These are phyloP conservation scores for Pseudozyma pruni DNA, from an alignment of 1,284 basidiomycete genomes.

Conservation along the genomic window DNA sequence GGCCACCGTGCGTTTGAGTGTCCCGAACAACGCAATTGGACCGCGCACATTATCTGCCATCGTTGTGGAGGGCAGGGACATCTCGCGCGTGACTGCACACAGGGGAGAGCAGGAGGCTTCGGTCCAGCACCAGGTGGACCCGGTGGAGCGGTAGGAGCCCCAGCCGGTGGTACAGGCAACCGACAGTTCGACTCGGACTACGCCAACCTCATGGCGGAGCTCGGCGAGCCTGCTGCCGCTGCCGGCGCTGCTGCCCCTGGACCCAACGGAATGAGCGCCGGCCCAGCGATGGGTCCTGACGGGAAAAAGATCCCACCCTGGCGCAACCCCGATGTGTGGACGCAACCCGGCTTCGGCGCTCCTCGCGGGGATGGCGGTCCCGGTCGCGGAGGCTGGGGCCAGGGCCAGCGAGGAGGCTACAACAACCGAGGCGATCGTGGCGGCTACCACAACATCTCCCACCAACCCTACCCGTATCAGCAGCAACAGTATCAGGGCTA, in stretches of 20 bases:
- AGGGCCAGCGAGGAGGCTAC: conserved; percentile 28
- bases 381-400: conserved; percentile 26
- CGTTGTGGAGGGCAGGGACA: conserved; percentile 66
- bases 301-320: conserved; percentile 67
- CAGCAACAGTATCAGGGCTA: conserved; percentile 12
- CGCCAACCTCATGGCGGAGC: conserved; percentile 94
- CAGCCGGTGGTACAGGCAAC: conserved; percentile 48
- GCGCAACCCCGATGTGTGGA: conserved; percentile 66
- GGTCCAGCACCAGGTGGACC: conserved; percentile 71
- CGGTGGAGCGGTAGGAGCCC: conserved; percentile 29
- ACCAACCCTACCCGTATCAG: not conserved
- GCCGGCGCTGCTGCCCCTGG: conserved; percentile 46
- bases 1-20: conserved; percentile 71
- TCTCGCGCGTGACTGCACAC: conserved; percentile 64
- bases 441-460: not conserved
- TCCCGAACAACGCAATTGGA: conserved; percentile 65
- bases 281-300: conserved; percentile 46
- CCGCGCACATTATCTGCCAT: conserved; percentile 65
- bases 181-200: conserved; percentile 91
- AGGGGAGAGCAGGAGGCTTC: conserved; percentile 73
- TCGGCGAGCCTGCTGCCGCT: conserved; percentile 80
- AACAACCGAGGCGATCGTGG: conserved; percentile 24
- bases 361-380: conserved; percentile 24
- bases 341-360: conserved; percentile 46
- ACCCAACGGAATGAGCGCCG: conserved; percentile 12